Base-by-base conservation (phyloP, 2,329 filamentous ascomycete genomes). In the Beauveria australis region DNA sequence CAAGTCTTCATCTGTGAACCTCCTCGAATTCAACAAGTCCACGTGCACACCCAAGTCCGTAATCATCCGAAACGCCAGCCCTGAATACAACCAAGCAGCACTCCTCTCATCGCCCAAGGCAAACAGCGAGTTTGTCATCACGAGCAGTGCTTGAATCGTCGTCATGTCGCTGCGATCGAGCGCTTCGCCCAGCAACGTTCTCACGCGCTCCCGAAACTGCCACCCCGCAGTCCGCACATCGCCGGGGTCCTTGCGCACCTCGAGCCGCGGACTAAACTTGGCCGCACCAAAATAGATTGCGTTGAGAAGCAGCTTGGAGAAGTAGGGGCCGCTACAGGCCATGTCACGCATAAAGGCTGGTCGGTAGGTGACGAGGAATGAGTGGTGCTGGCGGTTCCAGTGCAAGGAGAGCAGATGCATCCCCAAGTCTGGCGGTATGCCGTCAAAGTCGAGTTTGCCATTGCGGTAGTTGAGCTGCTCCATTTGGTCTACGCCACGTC, bases 31-130 rank as follows among this genome's bases (percentile, higher is more conserved):
- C 67, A 55, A 68, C 69, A 68, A 30, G 28, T 76, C 74, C 19
- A 80, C 73, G 63, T 82, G 79, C 63, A 84, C 77, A 0, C 80
- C 78, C 5, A 85, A 67, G 65, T 85, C 82, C 55, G 79, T 76
- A 28, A 84, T 71, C 70, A 85, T 79, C 10, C 80, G 75, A 61
- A 84, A 81, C 0, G 82, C 81, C 63, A 81, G 75, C 1, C 82
- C 82, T 56, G 79, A 76, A 62, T 85, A 85, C 5, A 84, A 65
- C 83, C 83, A 86, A 9, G 44, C 44, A 2, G 81, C 78, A 6
- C 76, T 75, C 61, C 79, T 71, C 64, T 82, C 76, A 54, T 79
- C 77, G n/a, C 77, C 74, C 2, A 78, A 68, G 0, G 80, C 74
- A 63, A 83, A 82, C 0, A 83, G 67, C 0, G 79, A 78, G 49